Base-by-base conservation (phyloP, 106 monocot species). In the Allium fistulosum region DNA sequence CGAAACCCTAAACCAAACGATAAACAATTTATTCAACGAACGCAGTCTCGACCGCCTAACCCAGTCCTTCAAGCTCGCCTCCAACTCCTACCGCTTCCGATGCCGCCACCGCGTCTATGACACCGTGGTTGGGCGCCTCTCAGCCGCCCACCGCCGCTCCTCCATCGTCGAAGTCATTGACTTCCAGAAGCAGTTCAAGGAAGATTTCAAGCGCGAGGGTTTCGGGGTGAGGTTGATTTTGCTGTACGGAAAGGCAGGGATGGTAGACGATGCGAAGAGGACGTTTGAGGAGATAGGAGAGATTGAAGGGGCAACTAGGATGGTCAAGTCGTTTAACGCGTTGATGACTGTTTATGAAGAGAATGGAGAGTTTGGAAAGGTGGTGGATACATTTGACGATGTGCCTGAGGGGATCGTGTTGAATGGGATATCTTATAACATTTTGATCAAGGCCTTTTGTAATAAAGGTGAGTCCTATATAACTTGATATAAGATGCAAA, bases 221-320 rank as follows among this genome's bases (percentile, higher is more conserved):
- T 94, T 84, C 65, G 79, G 79, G 72, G 74, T 74, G 47, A 83
- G 80, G 51, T 62, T 90, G 62, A 81, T 90, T 58, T 59, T 70
- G 46, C 83, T 90, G 14, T 90, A 79, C 64, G 86, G 81, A 9
- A 72, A 64, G 37, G 90, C 83, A 8, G 51, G 55, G 58, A 80
- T 90, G 81, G 37, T 65, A 15, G 63, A 53, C 61, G 53, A 73
- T 7, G 90, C 83, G 2, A 64, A 50, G 15, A 57, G 63, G 26
- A 69, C 70, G 7, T 87, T 79, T 74, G 65, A 57, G 28, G 77
- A 75, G 57, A 81, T 84, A 8, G 80, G 78, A 7, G 57, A 73
- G n/a, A 61, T 83, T 9, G 37, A 37, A 37, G 67, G 69, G 7
- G 68, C 59, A 65, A 68, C 69, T 10, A 80, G 69, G 17, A 61